Evolutionary conservation across 169 alveolate genomes (phyloP).

Genomic region (Plasmodium cynomolgi): DNA sequence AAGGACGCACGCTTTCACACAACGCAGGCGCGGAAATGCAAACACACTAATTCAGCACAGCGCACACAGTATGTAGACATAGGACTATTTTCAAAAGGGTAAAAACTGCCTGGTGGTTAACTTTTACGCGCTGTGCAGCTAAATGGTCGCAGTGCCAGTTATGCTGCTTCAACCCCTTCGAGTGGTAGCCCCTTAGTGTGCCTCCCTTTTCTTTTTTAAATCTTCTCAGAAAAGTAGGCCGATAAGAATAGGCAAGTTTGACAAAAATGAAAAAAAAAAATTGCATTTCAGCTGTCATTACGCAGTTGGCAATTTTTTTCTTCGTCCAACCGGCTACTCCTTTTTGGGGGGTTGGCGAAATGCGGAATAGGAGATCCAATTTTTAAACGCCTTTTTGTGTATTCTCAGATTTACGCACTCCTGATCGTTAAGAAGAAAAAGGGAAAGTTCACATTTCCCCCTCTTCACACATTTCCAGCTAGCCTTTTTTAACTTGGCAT

Average conservation of each 20-base stretch:
- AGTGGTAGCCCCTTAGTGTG: not conserved
- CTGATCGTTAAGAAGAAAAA: not conserved
- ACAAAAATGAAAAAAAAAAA: not conserved
- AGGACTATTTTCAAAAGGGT: not conserved
- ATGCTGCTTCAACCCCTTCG: not conserved
- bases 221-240: not conserved
- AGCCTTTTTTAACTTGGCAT: slow-evolving; percentile 11
- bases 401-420: not conserved
- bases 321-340: not conserved
- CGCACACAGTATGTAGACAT: not conserved
- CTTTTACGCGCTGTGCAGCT: not conserved
- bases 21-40: not conserved
- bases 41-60: not conserved
- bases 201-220: not conserved
- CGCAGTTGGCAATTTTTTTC: not conserved
- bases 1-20: not conserved
- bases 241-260: not conserved
- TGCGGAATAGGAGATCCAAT: not conserved
- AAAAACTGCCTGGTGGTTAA: not conserved
- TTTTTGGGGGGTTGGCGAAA: not conserved
- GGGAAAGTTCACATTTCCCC: not conserved
- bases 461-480: slow-evolving; percentile 1
- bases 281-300: not conserved
- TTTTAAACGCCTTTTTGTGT: not conserved
- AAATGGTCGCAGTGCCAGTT: not conserved